Conservation (phyloP, 73 alveolate species). For the Effrenium voratum region DNA sequence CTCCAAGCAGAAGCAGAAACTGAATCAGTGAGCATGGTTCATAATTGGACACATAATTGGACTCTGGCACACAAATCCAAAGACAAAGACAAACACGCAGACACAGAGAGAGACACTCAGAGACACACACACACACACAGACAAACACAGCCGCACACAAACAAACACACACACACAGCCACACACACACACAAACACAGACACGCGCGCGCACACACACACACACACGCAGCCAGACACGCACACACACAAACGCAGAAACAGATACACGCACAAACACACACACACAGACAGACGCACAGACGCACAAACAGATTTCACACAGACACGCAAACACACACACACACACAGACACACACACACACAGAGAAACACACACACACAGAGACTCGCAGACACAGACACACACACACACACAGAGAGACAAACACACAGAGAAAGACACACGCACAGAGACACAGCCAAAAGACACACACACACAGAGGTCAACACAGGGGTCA, state of each 20-base stretch:
- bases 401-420: neutral
- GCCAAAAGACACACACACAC: neutral
- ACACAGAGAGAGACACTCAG: too few species aligned
- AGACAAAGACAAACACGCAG: too few species aligned
- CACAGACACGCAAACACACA: neutral
- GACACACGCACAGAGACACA: neutral
- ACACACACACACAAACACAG: too few species aligned
- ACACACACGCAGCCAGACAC: neutral
- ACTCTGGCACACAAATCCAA: too few species aligned
- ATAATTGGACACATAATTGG: too few species aligned
- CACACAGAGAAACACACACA: too few species aligned
- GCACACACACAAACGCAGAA: neutral
- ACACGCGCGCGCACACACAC: neutral
- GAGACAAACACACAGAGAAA: neutral
- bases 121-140: too few species aligned
- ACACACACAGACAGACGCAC: neutral
- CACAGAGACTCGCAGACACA: neutral
- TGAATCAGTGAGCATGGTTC: too few species aligned
- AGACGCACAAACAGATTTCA: neutral
- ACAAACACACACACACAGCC: too few species aligned
- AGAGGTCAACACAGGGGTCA: neutral
- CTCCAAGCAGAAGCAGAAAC: too few species aligned
- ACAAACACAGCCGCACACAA: too few species aligned
- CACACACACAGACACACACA: neutral
- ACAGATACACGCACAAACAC: neutral